These are phyloP conservation scores for Inga laurina DNA, from an alignment of 306 rosid genomes.

Conservation along the genomic window DNA sequence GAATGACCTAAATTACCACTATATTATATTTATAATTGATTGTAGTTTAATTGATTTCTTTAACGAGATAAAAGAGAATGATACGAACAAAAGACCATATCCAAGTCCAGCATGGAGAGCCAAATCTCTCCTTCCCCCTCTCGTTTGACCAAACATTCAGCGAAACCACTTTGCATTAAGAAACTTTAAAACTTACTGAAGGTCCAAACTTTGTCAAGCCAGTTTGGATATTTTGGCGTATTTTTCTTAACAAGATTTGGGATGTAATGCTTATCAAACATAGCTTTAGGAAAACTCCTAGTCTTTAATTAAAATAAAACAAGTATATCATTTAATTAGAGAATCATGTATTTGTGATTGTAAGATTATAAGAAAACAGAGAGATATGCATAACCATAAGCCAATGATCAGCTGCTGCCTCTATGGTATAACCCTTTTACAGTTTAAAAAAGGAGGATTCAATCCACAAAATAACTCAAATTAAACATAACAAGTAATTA, in stretches of 20 bases:
- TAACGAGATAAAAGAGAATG: too few species aligned
- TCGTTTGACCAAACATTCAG: neutral
- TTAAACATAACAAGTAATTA: conserved; percentile 15
- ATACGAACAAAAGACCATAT: too few species aligned
- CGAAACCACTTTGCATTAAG: neutral
- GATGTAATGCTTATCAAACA: neutral
- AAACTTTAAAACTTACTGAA: neutral
- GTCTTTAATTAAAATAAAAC: neutral
- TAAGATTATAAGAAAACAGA: neutral
- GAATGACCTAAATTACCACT: too few species aligned
- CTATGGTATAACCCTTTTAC: neutral
- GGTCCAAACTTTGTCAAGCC: neutral
- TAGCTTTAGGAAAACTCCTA: neutral
- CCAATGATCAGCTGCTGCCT: neutral
- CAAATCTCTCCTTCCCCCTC: neutral
- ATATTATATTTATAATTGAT: too few species aligned
- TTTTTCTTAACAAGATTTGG: neutral
- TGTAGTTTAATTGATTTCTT: too few species aligned
- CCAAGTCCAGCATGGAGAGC: too few species aligned
- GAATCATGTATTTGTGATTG: neutral
- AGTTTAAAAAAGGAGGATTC: neutral
- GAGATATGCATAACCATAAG: neutral
- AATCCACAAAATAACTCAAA: neutral
- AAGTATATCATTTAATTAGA: neutral
- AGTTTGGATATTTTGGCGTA: neutral